Base-by-base conservation (phyloP, 1,139 yeast genomes). In the Nadsonia starkeyi-henricii region DNA sequence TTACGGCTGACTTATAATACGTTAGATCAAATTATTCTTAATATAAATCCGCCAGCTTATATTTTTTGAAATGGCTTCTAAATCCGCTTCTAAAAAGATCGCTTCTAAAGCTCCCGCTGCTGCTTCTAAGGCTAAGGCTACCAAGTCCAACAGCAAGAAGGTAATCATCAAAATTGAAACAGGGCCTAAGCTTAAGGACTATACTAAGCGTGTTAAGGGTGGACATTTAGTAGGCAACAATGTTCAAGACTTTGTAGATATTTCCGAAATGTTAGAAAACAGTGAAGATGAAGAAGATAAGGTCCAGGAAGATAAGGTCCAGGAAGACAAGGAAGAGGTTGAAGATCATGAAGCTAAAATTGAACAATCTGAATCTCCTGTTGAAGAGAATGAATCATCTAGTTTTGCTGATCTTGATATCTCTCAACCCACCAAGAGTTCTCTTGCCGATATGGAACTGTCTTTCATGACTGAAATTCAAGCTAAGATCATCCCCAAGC, bases 401-500 rank as follows among this genome's bases (percentile, higher is more conserved):
- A 43, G 42, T 23, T 26, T 20, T 17, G 28, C 48, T 39, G 55
- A 53, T 48, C 50, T 89, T 52, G 76, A 75, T n/a, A 73, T 89
- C 43, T 85, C 95, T 5, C 81, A 74, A 50, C 91, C 86, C 48
- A 88, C 96, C 3, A 62, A 79, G 61, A 78, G 78, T 60, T 93
- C 95, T 37, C 80, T 89, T 54, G 70, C 71, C 42, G 80, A 78
- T 43, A 84, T 89, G 95, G 96, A 96, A 1, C 89, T 89, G 68
- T 71, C 77, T 18, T 81, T 72, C 50, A 85, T 89, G 96, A 89
- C 97, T 3, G 77, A 81, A 52, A 96, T 89, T 13, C 97, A 89
- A 67, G 84, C 94, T 37, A 80, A 88, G 65, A 86, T 97, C 15
- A 88, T 89, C 51, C 97, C 97, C 7, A 96, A 96, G 13, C 71